Evolutionary conservation across 495 filamentous ascomycete species (phyloP).

Genomic region (Penicillium nucicola): DNA sequence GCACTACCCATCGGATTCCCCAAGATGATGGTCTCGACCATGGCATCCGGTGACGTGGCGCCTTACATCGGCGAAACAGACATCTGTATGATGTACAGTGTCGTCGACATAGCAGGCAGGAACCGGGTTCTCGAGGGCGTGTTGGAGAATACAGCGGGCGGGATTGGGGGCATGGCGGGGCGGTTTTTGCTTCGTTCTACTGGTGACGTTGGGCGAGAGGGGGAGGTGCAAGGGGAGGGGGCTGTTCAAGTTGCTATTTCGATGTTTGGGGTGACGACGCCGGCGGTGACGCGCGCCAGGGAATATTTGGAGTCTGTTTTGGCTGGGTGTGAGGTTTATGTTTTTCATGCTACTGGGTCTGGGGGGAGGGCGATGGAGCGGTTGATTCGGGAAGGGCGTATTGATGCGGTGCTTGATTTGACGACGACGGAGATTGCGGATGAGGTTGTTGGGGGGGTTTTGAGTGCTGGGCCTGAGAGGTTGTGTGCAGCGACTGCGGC

Average conservation of each 20-base stretch:
- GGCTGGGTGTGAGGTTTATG: conserved; percentile 50
- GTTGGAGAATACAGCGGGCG: conserved; percentile 58
- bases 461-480: conserved; percentile 52
- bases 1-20: conserved; percentile 61
- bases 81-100: conserved; percentile 65
- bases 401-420: conserved; percentile 64
- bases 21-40: conserved; percentile 67
- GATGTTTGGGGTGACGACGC: conserved; percentile 75
- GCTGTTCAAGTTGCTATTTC: conserved; percentile 57
- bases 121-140: conserved; percentile 56
- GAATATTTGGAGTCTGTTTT: conserved; percentile 36
- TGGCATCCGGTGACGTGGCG: conserved; percentile 58
- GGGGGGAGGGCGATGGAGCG: conserved; percentile 68
- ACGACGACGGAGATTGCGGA: conserved; percentile 69
- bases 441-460: conserved; percentile 56
- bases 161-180: conserved; percentile 52
- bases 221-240: conserved; percentile 8
- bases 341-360: conserved; percentile 68
- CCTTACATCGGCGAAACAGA: conserved; percentile 62
- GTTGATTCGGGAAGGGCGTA: conserved; percentile 45
- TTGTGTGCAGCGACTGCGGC: conserved; percentile 50
- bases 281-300: conserved; percentile 50
- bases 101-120: conserved; percentile 66
- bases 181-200: conserved; percentile 26
- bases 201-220: not conserved